Percentiles rank a stretch among this genome's conserved stretches.
Conservation (phyloP, 2,329 filamentous ascomycete genomes). For the Periglandula ipomoeae region DNA sequence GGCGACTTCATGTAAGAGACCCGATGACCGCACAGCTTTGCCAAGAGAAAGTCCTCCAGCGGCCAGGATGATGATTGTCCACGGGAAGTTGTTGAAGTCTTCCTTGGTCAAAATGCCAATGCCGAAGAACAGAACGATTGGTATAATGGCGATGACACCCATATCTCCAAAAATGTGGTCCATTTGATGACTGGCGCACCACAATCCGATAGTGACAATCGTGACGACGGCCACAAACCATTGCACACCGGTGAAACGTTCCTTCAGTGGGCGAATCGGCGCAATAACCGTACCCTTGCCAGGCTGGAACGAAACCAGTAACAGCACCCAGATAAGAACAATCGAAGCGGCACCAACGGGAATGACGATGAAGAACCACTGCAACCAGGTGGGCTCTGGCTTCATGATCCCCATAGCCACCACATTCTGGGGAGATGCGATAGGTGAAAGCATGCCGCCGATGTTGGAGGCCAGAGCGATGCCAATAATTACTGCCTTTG, state of each 20-base stretch:
- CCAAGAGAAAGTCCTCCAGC: constrained; percentile 87
- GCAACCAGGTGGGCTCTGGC: constrained; percentile 81
- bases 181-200: constrained; percentile 87
- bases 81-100: constrained; percentile 99
- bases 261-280: constrained; percentile 81
- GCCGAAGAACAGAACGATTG: constrained; percentile 91
- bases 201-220: constrained; percentile 73
- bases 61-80: constrained; percentile 98
- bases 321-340: constrained; percentile 76
- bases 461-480: constrained; percentile 94
- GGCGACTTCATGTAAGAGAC: constrained; percentile 82
- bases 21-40: constrained; percentile 89
- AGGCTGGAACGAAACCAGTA: constrained; percentile 78
- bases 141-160: constrained; percentile 96
- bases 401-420: constrained; percentile 95
- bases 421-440: constrained; percentile 95
- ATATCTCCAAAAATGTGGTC: constrained; percentile 89
- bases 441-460: constrained; percentile 90
- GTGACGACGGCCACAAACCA: constrained; percentile 89
- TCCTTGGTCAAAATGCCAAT: constrained; percentile 95
- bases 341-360: constrained; percentile 89
- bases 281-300: constrained; percentile 81
- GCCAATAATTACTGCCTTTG: constrained; percentile 88
- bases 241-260: constrained; percentile 79
- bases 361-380: constrained; percentile 94